Evolutionary conservation across 1,139 yeast genomes (phyloP), one percentile per base, ranked within the genome.

Genomic region (Yamadazyma buinensis): DNA sequence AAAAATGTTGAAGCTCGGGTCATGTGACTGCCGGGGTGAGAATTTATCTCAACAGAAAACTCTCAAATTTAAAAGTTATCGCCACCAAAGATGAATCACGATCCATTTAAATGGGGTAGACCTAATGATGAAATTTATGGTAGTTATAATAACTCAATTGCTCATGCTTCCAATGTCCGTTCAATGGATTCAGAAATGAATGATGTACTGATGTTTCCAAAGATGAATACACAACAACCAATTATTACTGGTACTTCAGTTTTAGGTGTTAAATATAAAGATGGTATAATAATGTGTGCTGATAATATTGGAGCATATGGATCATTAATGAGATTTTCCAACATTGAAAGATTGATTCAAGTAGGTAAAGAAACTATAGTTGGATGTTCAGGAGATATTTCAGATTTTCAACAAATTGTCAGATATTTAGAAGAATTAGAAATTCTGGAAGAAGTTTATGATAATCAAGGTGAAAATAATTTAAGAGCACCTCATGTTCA

Each of bases 231-330:
- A 4, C 95, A 87, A 59, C 86, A 80, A 53, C 99, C 99, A 29
- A 84, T 86, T 48, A 87, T 94, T 38, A 92, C 99, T 8, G 97
- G 98, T 55, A 87, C 97, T 1, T 86, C 96, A 23, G 98, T 92
- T 17, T 74, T 94, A 48, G 95, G 95, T 7, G 73, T 90, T 63
- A 92, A 90, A 61, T 94, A 80, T 65, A 72, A 85, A 47, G 85
- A 84, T 48, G 99, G 99, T 24, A 81, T 92, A 35, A 77, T 92
- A 35, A 72, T 92, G 66, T 97, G 98, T 3, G 97, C 98, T 3
- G 99, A 92, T 59, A 86, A 86, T 52, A 65, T 92, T 61, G 97
- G 95, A 13, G 61, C 97, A 0, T 94, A 92, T 56, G 99, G 99
- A 0, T 88, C 97, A 2, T 69, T 94, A 48, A 79, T 95, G 46